A percentile compares a stretch with the other conserved stretches of the same genome.
These are phyloP conservation scores for Aspergillus sclerotialis DNA, from an alignment of 2,329 filamentous ascomycete species.

Conservation along the genomic window DNA sequence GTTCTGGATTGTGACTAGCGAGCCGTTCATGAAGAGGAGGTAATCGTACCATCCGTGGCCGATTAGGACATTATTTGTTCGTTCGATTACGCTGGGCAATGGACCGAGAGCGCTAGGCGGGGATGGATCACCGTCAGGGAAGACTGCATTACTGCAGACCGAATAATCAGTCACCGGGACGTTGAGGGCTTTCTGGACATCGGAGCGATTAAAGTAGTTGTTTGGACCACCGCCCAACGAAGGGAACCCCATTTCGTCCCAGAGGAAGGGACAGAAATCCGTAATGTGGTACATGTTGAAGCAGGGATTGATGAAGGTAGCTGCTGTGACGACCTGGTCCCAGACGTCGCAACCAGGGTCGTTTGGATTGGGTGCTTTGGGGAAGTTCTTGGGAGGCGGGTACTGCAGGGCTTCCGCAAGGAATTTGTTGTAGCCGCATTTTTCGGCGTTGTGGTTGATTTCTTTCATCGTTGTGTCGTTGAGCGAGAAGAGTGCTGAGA, in stretches of 20 bases:
- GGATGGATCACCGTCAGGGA: conserved; percentile 45
- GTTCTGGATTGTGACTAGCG: conserved; percentile 67
- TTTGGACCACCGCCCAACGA: conserved; percentile 57
- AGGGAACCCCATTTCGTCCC: conserved; percentile 62
- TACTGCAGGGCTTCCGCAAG: conserved; percentile 49
- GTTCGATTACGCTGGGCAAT: conserved; percentile 66
- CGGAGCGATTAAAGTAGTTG: conserved; percentile 65
- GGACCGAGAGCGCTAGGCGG: conserved; percentile 24
- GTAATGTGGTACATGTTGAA: conserved; percentile 70
- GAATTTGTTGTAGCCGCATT: conserved; percentile 40
- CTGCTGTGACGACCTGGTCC: conserved; percentile 48
- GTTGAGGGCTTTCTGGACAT: conserved; percentile 62
- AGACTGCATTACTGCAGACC: conserved; percentile 28
- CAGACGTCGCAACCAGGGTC: conserved; percentile 49
- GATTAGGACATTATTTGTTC: conserved; percentile 65
- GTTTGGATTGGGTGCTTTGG: conserved; percentile 38
- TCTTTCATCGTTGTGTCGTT: conserved; percentile 34
- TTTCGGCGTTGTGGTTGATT: conserved; percentile 32
- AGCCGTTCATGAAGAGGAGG: conserved; percentile 61
- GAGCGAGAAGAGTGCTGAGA: conserved; percentile 34
- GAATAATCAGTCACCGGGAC: conserved; percentile 43
- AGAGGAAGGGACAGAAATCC: conserved; percentile 62
- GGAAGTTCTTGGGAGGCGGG: conserved; percentile 59
- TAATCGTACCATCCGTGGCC: conserved; percentile 66
- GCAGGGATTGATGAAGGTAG: conserved; percentile 60